Percentiles rank a stretch among this genome's conserved stretches.
Conservation (phyloP, 495 filamentous ascomycete species). For the Terfezia claveryi region DNA sequence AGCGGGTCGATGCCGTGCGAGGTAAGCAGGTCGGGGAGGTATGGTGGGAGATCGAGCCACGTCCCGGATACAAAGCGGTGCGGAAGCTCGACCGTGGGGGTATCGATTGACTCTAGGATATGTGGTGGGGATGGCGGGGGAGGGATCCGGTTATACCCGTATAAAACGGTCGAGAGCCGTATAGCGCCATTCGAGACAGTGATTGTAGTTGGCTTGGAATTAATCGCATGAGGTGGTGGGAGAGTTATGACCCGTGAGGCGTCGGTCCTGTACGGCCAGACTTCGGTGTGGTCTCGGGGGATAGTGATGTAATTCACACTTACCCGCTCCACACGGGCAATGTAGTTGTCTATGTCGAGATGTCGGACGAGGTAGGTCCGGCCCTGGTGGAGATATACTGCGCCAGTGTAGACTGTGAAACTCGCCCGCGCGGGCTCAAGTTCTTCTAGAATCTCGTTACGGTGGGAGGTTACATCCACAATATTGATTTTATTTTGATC, state of each 20-base stretch:
- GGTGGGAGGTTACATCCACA: slow-evolving; percentile 61
- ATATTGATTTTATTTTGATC: slow-evolving; percentile 61
- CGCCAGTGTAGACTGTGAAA: slow-evolving; percentile 92
- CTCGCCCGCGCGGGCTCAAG: slow-evolving; percentile 87
- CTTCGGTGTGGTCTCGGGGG: background rate
- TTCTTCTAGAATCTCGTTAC: slow-evolving; percentile 76
- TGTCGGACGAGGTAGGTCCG: slow-evolving; percentile 78
- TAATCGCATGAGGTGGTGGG: background rate
- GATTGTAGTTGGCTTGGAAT: slow-evolving; percentile 20
- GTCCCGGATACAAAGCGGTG: no score
- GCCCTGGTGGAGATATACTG: slow-evolving; percentile 92
- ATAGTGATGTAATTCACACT: slow-evolving; percentile 69
- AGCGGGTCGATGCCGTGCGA: no score
- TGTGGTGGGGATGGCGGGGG: slow-evolving; percentile 25
- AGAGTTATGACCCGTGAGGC: slow-evolving; percentile 41
- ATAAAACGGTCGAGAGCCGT: slow-evolving; percentile 62
- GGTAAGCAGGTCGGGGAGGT: no score
- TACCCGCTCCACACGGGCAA: slow-evolving; percentile 36
- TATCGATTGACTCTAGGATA: background rate
- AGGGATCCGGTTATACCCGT: slow-evolving; percentile 92
- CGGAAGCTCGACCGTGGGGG: no score
- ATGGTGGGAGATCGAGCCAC: no score
- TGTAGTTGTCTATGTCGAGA: slow-evolving; percentile 51
- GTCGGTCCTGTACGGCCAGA: slow-evolving; percentile 41
- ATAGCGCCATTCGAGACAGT: slow-evolving; percentile 43